Evolutionary conservation across 225 moss, liverwort and hornwort species (phyloP).

Genomic region (Climacium dendroides): DNA sequence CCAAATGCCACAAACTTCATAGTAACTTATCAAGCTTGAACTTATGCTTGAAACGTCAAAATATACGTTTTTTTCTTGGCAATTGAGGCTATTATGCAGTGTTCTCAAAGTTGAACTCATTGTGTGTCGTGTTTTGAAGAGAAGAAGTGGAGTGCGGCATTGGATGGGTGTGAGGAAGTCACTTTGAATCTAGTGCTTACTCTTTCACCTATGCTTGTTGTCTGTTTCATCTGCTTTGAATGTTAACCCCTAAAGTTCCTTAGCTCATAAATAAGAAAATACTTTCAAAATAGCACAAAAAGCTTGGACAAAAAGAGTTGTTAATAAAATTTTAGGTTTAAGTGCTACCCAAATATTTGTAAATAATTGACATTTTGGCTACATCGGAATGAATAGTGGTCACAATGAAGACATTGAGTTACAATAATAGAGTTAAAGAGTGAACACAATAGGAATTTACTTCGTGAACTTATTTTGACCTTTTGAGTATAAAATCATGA

Average conservation of each 20-base stretch:
- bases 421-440: background rate
- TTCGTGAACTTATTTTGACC: background rate
- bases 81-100: background rate
- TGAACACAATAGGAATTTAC: background rate
- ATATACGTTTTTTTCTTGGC: no score
- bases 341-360: no score
- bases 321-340: background rate
- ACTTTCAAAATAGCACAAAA: background rate
- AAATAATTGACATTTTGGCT: background rate
- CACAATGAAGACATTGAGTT: background rate
- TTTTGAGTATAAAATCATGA: background rate
- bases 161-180: background rate
- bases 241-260: background rate
- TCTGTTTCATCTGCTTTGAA: background rate
- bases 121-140: background rate
- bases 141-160: background rate
- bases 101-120: background rate
- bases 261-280: background rate
- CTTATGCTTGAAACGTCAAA: background rate
- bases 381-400: background rate
- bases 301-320: background rate
- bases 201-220: no score
- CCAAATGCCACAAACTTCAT: background rate
- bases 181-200: no score
- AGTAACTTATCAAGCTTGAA: background rate